Percentiles rank a stretch among this genome's conserved stretches.
phyloP scores from a whole-genome alignment of 306 rosid genomes.

The Quercus bicolor region DNA sequence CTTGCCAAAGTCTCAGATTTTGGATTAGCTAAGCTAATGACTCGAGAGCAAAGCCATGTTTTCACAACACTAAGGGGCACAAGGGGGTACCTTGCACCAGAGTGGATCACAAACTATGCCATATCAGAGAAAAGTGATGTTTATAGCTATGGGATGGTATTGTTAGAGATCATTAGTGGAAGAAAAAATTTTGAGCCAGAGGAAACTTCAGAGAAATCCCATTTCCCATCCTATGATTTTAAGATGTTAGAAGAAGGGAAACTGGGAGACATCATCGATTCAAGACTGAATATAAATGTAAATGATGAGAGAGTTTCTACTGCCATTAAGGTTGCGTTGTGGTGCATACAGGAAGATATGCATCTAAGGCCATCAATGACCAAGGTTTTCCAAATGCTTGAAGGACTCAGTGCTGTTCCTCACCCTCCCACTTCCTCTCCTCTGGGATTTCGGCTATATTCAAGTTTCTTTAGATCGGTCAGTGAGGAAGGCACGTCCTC shows the following conservation, averaged over 20 bases:
- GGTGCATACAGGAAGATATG: constrained; percentile 96
- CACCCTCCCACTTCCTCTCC: constrained; percentile 56
- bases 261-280: constrained; percentile 47
- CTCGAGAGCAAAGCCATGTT: constrained; percentile 82
- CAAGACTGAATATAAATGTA: constrained; percentile 29
- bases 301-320: constrained; percentile 42
- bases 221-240: constrained; percentile 72
- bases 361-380: constrained; percentile 76
- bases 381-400: constrained; percentile 88
- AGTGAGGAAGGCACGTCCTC: constrained; percentile 72
- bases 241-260: constrained; percentile 91
- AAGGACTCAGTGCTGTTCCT: constrained; percentile 64
- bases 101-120: constrained; percentile 93
- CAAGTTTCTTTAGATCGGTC: constrained; percentile 40
- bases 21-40: constrained; percentile 89
- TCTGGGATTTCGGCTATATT: constrained; percentile 48
- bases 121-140: constrained; percentile 95
- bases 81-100: constrained; percentile 88
- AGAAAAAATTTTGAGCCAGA: constrained; percentile 70
- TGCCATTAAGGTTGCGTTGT: constrained; percentile 70
- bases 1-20: constrained; percentile 86
- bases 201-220: constrained; percentile 63
- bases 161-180: constrained; percentile 82
- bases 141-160: constrained; percentile 84
- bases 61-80: constrained; percentile 89